Conservation (phyloP, 139 green algal genomes). For the Chlamydomonas sphaeroides region DNA sequence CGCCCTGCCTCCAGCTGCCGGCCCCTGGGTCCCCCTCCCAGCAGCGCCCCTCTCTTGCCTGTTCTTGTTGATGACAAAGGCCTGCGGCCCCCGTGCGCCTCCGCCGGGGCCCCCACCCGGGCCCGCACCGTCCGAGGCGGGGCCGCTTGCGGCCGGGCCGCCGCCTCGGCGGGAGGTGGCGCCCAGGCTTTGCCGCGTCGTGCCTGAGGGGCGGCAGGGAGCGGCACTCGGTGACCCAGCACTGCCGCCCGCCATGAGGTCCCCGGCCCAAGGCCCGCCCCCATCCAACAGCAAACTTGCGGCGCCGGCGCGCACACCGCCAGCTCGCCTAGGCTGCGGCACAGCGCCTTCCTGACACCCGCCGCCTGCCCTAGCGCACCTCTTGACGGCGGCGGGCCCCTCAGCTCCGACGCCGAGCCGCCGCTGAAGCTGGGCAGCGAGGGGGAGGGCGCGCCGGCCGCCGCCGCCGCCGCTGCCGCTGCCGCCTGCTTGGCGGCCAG, state of each 20-base stretch:
- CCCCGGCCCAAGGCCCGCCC: too few species aligned
- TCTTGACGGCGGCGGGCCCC: too few species aligned
- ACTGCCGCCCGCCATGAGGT: too few species aligned
- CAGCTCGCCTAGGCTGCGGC: too few species aligned
- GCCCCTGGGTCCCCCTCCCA: too few species aligned
- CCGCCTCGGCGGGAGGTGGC: neutral
- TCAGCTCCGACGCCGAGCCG: neutral
- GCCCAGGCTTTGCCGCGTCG: neutral
- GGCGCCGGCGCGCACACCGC: too few species aligned
- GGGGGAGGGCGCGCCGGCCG: neutral
- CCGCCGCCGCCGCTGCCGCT: neutral
- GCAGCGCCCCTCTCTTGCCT: too few species aligned
- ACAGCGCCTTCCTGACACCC: too few species aligned
- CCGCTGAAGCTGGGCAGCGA: conserved; percentile 12
- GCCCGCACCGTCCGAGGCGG: neutral
- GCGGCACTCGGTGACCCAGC: too few species aligned
- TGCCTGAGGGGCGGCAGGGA: neutral
- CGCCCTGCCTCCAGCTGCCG: too few species aligned
- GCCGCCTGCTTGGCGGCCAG: neutral
- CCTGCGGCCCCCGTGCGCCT: neutral
- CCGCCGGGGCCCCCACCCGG: neutral
- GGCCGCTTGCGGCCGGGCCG: neutral
- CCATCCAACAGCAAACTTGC: too few species aligned
- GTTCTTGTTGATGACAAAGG: conserved; percentile 34
- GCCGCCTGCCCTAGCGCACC: too few species aligned